A percentile compares a stretch with the other conserved stretches of the same genome.
These are phyloP conservation scores for Vaccinium myrtillus DNA, from an alignment of 148 eudicot genomes.

Conservation along the genomic window DNA sequence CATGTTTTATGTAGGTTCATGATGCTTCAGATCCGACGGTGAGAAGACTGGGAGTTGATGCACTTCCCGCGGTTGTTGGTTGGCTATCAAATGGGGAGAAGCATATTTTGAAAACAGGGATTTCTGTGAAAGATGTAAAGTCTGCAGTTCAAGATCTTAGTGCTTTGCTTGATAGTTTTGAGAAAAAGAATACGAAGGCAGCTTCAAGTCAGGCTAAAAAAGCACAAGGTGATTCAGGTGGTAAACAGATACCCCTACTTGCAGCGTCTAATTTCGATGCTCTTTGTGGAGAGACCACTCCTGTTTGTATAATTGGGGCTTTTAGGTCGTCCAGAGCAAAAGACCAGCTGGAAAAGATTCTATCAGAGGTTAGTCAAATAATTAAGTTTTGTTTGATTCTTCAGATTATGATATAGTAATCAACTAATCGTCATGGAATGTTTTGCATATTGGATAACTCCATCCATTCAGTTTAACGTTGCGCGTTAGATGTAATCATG, in stretches of 20 bases:
- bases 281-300: slow-evolving; percentile 64
- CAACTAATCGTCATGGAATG: not conserved
- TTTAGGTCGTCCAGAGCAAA: slow-evolving; percentile 62
- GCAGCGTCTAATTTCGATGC: slow-evolving; percentile 54
- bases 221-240: slow-evolving; percentile 42
- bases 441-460: not conserved
- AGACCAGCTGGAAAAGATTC: slow-evolving; percentile 51
- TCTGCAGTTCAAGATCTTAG: slow-evolving; percentile 80
- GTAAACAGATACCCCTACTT: slow-evolving; percentile 49
- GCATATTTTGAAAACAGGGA: slow-evolving; percentile 65
- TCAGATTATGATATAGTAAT: not conserved
- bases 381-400: not conserved
- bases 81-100: slow-evolving; percentile 87
- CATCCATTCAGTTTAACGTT: not conserved
- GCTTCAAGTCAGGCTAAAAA: slow-evolving; percentile 45
- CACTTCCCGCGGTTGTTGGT: slow-evolving; percentile 88
- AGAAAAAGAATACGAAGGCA: slow-evolving; percentile 63
- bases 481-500: not conserved
- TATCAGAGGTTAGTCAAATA: slow-evolving; percentile 52
- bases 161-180: slow-evolving; percentile 63
- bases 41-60: slow-evolving; percentile 58
- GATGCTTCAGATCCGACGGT: slow-evolving; percentile 64
- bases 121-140: slow-evolving; percentile 70
- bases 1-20: slow-evolving; percentile 41
- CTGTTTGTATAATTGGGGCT: slow-evolving; percentile 86